These are phyloP conservation scores for Rhizophlyctis rosea DNA, from an alignment of 192 early-diverging fungal species.

Conservation along the genomic window DNA sequence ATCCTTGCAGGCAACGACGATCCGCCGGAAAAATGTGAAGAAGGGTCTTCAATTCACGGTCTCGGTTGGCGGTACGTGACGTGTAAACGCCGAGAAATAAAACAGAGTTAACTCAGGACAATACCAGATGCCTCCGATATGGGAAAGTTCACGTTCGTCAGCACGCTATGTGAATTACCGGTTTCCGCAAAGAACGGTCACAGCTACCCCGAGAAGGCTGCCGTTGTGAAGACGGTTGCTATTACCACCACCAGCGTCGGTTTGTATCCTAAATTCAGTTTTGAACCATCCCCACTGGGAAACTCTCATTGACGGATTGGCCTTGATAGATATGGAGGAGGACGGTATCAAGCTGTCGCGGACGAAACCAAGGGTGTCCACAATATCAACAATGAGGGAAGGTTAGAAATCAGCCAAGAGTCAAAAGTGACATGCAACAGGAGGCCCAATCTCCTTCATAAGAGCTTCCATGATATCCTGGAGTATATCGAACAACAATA, in stretches of 20 bases:
- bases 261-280: too few relatives aligned
- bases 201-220: slow-evolving; percentile 61
- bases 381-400: slow-evolving; percentile 66
- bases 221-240: slow-evolving; percentile 50
- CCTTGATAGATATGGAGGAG: slow-evolving; percentile 95
- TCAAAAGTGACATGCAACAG: too few relatives aligned
- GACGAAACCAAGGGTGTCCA: slow-evolving; percentile 87
- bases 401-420: too few relatives aligned
- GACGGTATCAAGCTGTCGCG: slow-evolving; percentile 96
- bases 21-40: slow-evolving; percentile 88
- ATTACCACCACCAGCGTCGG: slow-evolving; percentile 55
- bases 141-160: slow-evolving; percentile 62
- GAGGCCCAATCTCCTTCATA: too few relatives aligned
- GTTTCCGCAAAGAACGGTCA: slow-evolving; percentile 83
- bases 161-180: slow-evolving; percentile 63
- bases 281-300: not conserved
- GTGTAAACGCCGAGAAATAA: too few relatives aligned
- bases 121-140: slow-evolving; percentile 54
- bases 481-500: slow-evolving; percentile 92
- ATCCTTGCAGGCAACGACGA: slow-evolving; percentile 18
- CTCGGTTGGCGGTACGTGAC: slow-evolving; percentile 55
- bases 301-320: too few relatives aligned
- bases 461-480: slow-evolving; percentile 87
- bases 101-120: too few relatives aligned
- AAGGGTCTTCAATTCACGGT: slow-evolving; percentile 84